A percentile compares a stretch with the other conserved stretches of the same genome.
phyloP scores from a whole-genome alignment of 2,329 filamentous ascomycete genomes.

The Aspergillus cejpii region DNA sequence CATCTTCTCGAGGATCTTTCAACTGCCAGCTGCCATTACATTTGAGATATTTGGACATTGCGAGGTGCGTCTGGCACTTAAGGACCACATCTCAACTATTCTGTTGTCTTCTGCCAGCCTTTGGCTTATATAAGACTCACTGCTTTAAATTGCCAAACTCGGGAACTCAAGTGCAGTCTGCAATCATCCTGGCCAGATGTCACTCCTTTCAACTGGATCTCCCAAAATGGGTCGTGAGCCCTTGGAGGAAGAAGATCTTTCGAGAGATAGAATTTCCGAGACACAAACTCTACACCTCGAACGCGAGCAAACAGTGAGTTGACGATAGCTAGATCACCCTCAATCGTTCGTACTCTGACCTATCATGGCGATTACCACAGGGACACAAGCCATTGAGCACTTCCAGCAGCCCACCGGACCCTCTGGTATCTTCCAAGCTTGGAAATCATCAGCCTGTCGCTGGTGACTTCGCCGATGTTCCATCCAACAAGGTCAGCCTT shows the following conservation, averaged over 20 bases:
- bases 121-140: not conserved
- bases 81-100: conserved; percentile 7
- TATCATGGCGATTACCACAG: conserved; percentile 11
- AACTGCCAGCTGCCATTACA: conserved; percentile 17
- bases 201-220: conserved; percentile 22
- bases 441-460: conserved; percentile 26
- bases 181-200: conserved; percentile 19
- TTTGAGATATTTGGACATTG: conserved; percentile 23
- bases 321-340: not conserved
- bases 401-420: conserved; percentile 25
- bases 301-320: conserved; percentile 25
- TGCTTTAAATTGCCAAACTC: not conserved
- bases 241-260: conserved; percentile 15
- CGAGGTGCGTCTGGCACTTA: conserved; percentile 12
- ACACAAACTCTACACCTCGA: conserved; percentile 16
- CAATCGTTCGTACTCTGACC: not conserved
- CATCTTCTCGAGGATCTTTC: conserved; percentile 20
- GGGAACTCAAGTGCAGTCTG: not conserved
- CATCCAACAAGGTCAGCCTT: conserved; percentile 35
- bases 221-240: conserved; percentile 22
- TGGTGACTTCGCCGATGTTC: conserved; percentile 20
- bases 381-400: conserved; percentile 22
- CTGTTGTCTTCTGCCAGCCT: conserved; percentile 9
- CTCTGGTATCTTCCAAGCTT: conserved; percentile 31
- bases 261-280: conserved; percentile 17